These are phyloP conservation scores for Tricholomella constricta DNA, from an alignment of 768 basidiomycete genomes.

Conservation along the genomic window DNA sequence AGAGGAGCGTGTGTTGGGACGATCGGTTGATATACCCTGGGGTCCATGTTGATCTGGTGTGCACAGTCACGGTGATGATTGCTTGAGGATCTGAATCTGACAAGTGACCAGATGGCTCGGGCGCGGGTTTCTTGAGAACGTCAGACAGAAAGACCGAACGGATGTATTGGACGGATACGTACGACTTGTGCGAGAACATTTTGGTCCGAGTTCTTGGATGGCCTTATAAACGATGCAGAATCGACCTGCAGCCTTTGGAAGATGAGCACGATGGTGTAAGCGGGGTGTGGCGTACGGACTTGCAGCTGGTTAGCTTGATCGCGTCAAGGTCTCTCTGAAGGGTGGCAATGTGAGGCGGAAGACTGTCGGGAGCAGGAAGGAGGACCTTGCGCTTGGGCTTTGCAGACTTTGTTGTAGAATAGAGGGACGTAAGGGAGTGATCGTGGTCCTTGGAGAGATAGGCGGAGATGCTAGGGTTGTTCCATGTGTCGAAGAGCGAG, in stretches of 20 bases:
- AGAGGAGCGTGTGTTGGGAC: conserved; percentile 69
- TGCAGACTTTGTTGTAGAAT: conserved; percentile 29
- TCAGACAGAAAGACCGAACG: background rate
- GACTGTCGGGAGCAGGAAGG: conserved; percentile 39
- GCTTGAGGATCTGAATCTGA: conserved; percentile 34
- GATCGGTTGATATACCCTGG: conserved; percentile 58
- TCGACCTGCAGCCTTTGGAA: conserved; percentile 39
- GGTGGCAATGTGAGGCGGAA: conserved; percentile 45
- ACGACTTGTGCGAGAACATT: conserved; percentile 55
- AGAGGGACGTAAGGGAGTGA: conserved; percentile 37
- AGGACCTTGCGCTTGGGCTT: conserved; percentile 34
- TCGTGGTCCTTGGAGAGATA: conserved; percentile 59
- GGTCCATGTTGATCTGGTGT: conserved; percentile 63
- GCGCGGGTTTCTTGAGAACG: conserved; percentile 26
- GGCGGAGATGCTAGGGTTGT: conserved; percentile 57
- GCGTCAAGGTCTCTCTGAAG: conserved; percentile 55
- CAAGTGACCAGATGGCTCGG: conserved; percentile 22
- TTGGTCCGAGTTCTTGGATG: conserved; percentile 65
- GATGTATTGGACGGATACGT: conserved; percentile 12
- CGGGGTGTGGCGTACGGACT: conserved; percentile 41
- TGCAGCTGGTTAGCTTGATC: conserved; percentile 59
- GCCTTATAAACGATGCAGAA: conserved; percentile 62
- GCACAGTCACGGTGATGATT: conserved; percentile 59
- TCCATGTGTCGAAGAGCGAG: conserved; percentile 47
- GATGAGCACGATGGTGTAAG: background rate